These are phyloP conservation scores for Xylaria multiplex DNA, from an alignment of 2,329 filamentous ascomycete genomes.

Conservation along the genomic window DNA sequence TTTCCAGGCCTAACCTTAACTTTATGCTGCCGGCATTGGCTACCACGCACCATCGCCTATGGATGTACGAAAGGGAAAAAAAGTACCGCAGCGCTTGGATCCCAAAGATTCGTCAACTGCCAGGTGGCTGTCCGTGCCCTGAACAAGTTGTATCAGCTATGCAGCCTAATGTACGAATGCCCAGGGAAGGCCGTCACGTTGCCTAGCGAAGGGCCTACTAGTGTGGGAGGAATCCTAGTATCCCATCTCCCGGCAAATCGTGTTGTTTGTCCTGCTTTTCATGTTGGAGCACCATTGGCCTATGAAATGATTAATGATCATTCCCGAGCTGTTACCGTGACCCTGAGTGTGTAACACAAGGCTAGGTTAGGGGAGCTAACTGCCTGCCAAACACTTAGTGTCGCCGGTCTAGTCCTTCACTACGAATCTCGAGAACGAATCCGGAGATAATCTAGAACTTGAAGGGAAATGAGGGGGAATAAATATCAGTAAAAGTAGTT, in stretches of 20 bases:
- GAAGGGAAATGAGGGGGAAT: background rate
- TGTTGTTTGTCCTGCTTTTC: slow-evolving; percentile 7
- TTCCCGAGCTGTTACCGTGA: slow-evolving; percentile 10
- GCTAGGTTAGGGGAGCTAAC: background rate
- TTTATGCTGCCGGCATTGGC: slow-evolving; percentile 8
- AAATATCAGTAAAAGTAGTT: background rate
- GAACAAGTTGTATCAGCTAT: slow-evolving; percentile 23
- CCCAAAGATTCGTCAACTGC: slow-evolving; percentile 12
- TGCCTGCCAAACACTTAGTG: slow-evolving; percentile 6
- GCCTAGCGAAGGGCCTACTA: slow-evolving; percentile 28
- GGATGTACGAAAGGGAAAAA: background rate
- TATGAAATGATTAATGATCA: slow-evolving; percentile 5
- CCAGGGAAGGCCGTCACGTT: slow-evolving; percentile 15
- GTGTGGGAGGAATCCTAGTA: slow-evolving; percentile 12
- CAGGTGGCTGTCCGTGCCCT: slow-evolving; percentile 27
- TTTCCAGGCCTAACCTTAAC: background rate
- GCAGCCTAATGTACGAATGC: slow-evolving; percentile 23
- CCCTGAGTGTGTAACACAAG: slow-evolving; percentile 9
- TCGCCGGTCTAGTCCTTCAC: slow-evolving; percentile 3
- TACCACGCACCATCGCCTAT: slow-evolving; percentile 2
- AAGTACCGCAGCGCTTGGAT: slow-evolving; percentile 15
- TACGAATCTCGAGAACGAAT: background rate
- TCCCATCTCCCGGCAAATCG: slow-evolving; percentile 25
- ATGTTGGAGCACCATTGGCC: slow-evolving; percentile 12
- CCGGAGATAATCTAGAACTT: background rate